phyloP scores from a whole-genome alignment of 345 rosid genomes.

The Noccaea bulbosa region DNA sequence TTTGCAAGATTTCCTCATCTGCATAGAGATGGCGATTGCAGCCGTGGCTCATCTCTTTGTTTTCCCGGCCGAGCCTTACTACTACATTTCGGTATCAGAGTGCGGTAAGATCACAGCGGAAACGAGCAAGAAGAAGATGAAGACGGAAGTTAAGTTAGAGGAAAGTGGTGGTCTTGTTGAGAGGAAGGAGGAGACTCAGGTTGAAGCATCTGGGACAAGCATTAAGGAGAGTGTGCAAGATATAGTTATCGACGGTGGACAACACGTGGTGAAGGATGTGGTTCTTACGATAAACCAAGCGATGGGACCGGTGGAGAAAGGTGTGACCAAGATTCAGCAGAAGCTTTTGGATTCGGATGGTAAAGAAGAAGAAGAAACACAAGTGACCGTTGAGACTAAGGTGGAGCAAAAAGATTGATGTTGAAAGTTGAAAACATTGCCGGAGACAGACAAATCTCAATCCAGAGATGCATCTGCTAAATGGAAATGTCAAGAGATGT shows the following conservation, averaged over 20 bases:
- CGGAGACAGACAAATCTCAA: neutral
- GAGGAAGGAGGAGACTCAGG: constrained; percentile 51
- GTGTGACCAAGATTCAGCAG: constrained; percentile 72
- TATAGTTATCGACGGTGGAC: constrained; percentile 81
- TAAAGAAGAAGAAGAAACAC: constrained; percentile 45
- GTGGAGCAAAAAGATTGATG: constrained; percentile 26
- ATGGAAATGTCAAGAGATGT: constrained; percentile 1
- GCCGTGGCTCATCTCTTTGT: constrained; percentile 81
- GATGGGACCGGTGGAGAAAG: constrained; percentile 81
- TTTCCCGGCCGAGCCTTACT: constrained; percentile 70
- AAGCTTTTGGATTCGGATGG: constrained; percentile 45
- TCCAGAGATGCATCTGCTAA: too few relatives aligned
- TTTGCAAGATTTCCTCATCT: constrained; percentile 79
- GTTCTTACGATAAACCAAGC: constrained; percentile 88
- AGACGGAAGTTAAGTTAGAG: constrained; percentile 46
- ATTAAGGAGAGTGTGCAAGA: constrained; percentile 84
- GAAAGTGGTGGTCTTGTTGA: constrained; percentile 47
- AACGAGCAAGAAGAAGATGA: constrained; percentile 47
- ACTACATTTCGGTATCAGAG: constrained; percentile 46
- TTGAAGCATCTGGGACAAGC: constrained; percentile 80
- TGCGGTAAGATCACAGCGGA: constrained; percentile 49
- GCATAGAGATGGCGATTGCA: constrained; percentile 92
- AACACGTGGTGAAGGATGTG: constrained; percentile 71
- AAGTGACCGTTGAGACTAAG: constrained; percentile 47
- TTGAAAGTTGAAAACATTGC: neutral